phyloP scores from a whole-genome alignment of 208 protist species.

The Histomonas meleagridis region DNA sequence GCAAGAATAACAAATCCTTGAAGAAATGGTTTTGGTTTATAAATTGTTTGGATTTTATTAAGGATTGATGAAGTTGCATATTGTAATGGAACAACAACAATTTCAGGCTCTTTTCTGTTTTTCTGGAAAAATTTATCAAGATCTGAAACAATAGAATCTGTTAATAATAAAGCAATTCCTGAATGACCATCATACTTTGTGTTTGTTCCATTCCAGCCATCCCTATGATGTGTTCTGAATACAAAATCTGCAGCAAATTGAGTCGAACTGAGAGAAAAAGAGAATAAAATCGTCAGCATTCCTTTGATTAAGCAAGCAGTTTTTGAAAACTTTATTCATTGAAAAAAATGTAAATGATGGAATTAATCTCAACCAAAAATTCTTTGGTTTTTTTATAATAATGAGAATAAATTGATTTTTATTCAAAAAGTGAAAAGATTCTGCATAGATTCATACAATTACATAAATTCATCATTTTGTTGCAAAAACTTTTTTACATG shows the following conservation, averaged over 20 bases:
- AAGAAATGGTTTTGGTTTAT: not conserved
- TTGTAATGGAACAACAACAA: not conserved
- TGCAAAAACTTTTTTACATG: too few relatives aligned
- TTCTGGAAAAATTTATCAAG: not conserved
- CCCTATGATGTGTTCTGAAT: not conserved
- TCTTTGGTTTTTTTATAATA: too few relatives aligned
- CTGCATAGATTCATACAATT: too few relatives aligned
- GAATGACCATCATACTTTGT: not conserved
- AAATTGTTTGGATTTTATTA: not conserved
- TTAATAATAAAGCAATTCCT: not conserved
- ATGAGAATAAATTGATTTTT: too few relatives aligned
- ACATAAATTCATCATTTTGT: too few relatives aligned
- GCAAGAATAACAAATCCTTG: not conserved
- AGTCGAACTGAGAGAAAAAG: too few relatives aligned
- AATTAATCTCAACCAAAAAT: too few relatives aligned
- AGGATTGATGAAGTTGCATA: not conserved
- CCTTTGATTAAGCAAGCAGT: too few relatives aligned
- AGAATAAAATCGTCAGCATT: too few relatives aligned
- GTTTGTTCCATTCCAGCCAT: not conserved
- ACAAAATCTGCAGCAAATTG: conserved; percentile 6
- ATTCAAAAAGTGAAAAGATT: too few relatives aligned
- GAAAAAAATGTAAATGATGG: too few relatives aligned
- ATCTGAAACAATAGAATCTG: not conserved
- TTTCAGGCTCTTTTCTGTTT: not conserved
- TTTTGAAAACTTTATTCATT: too few relatives aligned